These are phyloP conservation scores for Dispira simplex DNA, from an alignment of 192 early-diverging fungal species.

Conservation along the genomic window DNA sequence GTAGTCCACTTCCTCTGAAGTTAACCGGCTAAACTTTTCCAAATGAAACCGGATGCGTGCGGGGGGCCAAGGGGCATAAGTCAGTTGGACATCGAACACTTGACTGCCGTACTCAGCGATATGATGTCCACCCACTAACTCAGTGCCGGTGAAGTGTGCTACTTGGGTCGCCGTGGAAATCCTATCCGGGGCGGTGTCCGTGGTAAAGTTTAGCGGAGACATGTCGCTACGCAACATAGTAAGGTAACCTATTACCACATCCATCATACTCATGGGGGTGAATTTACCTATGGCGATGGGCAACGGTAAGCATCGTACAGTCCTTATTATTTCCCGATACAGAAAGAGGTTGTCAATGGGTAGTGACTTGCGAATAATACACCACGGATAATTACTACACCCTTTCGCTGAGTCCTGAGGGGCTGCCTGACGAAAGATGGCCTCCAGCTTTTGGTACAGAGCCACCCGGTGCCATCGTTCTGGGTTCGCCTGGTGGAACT, in stretches of 20 bases:
- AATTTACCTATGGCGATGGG: background rate
- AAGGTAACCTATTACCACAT: background rate
- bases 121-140: background rate
- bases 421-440: background rate
- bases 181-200: background rate
- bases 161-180: background rate
- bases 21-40: background rate
- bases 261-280: background rate
- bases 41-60: background rate
- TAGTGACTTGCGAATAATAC: slow-evolving; percentile 1
- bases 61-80: background rate
- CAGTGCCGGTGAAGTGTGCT: slow-evolving; percentile 2
- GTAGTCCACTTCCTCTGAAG: background rate
- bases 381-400: background rate
- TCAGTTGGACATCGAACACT: background rate
- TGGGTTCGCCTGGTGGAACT: background rate
- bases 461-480: background rate
- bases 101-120: slow-evolving; percentile 7
- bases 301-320: background rate
- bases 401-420: background rate
- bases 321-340: background rate
- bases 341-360: slow-evolving; percentile 2
- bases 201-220: background rate
- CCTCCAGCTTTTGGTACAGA: background rate
- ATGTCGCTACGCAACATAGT: background rate